Evolutionary conservation across 2,329 filamentous ascomycete genomes (phyloP), one percentile per base, ranked within the genome.

Genomic region (Dothiorella sarmentorum): DNA sequence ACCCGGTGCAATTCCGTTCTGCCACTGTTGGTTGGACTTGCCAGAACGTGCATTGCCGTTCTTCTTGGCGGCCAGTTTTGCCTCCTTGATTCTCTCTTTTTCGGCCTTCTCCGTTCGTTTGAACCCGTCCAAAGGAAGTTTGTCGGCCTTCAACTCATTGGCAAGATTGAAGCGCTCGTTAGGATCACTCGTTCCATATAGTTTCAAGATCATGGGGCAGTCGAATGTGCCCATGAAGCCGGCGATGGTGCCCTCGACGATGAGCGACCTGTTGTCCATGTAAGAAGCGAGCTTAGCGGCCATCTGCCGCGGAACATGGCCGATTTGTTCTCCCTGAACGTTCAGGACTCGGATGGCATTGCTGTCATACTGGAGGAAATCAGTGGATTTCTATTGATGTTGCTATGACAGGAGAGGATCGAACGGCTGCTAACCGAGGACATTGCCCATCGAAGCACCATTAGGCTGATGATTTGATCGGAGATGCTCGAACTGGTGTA

Each of bases 261-360:
- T 68, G 7, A 94, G 75, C 80, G 80, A 55, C 22, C 66, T 63
- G 33, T 67, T 65, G 53, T 73, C 72, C 68, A 95, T 79, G 68
- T 90, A 91, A 2, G 81, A 82, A 0, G 89, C 85, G 56, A 96
- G 75, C 71, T 89, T 93, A n/a, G 78, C 75, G 0, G 86, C 90
- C 20, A 90, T 68, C 1, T 74, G 78, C 11, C 84, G 79, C 6
- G 89, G 87, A 38, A 96, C 78, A 71, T 96, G 90, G 0, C 91
- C 91, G 65, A 96, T 89, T 66, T 95, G 90, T 7, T 73, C 70
- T 15, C 84, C 82, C 67, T 88, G 82, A 13, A 92, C 89, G 70
- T 94, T 95, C 65, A 89, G 81, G 1, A 95, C 83, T 4, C 85
- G 83, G 59, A 95, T 90, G 0, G 90, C 90, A 73, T 94, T 94